Percentiles rank a stretch among this genome's conserved stretches.
Evolutionary conservation across 305 asterid genomes (phyloP).

Genomic region (Plantago lanceolata): DNA sequence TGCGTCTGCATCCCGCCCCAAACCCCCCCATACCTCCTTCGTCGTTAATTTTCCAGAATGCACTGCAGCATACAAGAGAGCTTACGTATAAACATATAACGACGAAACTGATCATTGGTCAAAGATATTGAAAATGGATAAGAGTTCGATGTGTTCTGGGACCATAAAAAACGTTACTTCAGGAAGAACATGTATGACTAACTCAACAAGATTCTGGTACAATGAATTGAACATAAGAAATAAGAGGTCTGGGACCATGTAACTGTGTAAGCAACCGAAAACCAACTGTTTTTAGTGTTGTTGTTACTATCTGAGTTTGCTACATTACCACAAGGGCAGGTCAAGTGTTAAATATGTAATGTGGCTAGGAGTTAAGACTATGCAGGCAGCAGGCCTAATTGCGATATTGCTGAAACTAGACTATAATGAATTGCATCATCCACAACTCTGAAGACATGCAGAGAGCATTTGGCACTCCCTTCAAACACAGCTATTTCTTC

Average conservation of each 20-base stretch:
- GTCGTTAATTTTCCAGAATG: conserved; percentile 69
- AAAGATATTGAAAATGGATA: conserved; percentile 12
- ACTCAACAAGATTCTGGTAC: no score
- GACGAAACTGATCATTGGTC: conserved; percentile 16
- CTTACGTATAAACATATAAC: not conserved
- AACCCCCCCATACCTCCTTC: conserved; percentile 59
- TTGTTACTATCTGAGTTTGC: no score
- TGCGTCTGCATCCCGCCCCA: conserved; percentile 60
- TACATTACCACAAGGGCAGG: no score
- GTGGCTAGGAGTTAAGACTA: no score
- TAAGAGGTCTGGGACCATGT: conserved; percentile 18
- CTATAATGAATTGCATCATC: no score
- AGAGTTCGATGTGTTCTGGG: conserved; percentile 14
- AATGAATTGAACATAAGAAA: not conserved
- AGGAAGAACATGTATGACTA: no score
- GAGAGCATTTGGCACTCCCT: no score
- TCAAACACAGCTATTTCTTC: conserved; percentile 11
- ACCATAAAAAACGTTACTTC: conserved; percentile 28
- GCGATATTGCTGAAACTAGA: no score
- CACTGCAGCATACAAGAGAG: conserved; percentile 38
- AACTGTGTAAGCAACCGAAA: conserved; percentile 10
- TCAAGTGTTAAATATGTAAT: no score
- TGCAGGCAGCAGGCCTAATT: no score
- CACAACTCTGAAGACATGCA: conserved; percentile 16
- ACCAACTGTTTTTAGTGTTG: not conserved